phyloP scores from a whole-genome alignment of 495 filamentous ascomycete genomes.

The Podospora sp. region DNA sequence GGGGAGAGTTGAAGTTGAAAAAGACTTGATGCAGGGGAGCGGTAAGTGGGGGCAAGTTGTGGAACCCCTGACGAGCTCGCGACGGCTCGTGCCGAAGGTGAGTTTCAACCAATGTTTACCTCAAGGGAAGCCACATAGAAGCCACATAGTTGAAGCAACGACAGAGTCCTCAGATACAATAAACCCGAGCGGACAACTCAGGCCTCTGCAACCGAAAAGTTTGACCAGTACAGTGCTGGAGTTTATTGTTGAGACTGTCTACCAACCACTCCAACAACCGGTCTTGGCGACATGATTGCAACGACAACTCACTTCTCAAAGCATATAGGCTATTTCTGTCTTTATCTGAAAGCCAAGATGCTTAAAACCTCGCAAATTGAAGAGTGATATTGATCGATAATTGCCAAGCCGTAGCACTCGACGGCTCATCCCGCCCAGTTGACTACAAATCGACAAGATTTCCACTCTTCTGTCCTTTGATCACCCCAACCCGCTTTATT shows the following conservation, averaged over 20 bases:
- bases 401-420: background rate
- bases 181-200: too few relatives aligned
- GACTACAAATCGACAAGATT: background rate
- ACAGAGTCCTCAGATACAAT: too few relatives aligned
- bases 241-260: too few relatives aligned
- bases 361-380: background rate
- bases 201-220: too few relatives aligned
- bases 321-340: background rate
- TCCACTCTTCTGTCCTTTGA: background rate
- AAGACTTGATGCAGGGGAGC: background rate
- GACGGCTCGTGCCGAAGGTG: background rate
- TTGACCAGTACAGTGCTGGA: too few relatives aligned
- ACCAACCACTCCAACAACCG: too few relatives aligned
- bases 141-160: too few relatives aligned
- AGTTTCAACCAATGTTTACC: background rate
- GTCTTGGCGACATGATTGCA: background rate
- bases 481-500: too few relatives aligned
- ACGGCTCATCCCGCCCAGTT: background rate
- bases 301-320: background rate
- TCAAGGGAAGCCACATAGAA: too few relatives aligned
- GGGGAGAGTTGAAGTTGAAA: background rate
- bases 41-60: background rate
- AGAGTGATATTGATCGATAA: background rate
- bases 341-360: background rate
- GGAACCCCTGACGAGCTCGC: background rate